phyloP scores from a whole-genome alignment of 768 basidiomycete species.

The Phanerodontia chrysosporium region DNA sequence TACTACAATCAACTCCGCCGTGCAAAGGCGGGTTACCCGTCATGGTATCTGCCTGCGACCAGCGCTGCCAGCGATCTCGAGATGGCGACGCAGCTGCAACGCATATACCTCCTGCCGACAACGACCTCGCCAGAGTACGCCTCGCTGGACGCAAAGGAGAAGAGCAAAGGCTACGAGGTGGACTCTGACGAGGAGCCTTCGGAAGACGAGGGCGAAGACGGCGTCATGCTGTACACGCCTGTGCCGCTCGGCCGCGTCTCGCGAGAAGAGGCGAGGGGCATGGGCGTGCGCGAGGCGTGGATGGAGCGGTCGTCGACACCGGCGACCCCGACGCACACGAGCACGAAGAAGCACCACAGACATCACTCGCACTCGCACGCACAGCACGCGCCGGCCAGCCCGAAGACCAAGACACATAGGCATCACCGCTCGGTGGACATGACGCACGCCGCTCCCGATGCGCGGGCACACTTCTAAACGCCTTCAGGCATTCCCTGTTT shows the following conservation, averaged over 20 bases:
- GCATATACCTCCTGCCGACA: constrained; percentile 60
- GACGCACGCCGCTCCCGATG: not conserved
- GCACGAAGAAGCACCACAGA: not conserved
- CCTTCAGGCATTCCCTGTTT: not conserved
- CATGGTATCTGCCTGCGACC: constrained; percentile 27
- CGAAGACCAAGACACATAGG: not conserved
- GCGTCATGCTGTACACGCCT: constrained; percentile 63
- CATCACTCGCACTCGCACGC: constrained; percentile 4
- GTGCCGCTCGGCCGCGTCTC: constrained; percentile 56
- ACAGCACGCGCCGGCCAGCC: not conserved
- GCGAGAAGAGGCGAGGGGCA: constrained; percentile 42
- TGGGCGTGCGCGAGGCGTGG: constrained; percentile 66
- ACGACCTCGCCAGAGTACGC: constrained; percentile 21
- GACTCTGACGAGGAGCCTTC: not conserved
- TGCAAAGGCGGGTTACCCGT: constrained; percentile 6
- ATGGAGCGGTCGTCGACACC: constrained; percentile 28
- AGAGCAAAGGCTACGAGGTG: not conserved
- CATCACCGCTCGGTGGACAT: not conserved
- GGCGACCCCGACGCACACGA: not conserved
- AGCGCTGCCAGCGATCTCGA: constrained; percentile 13
- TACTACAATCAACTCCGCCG: constrained; percentile 54
- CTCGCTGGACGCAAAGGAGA: constrained; percentile 7
- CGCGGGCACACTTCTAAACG: not conserved
- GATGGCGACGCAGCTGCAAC: constrained; percentile 38
- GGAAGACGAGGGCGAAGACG: not conserved